These are phyloP conservation scores for Colletotrichum navitas DNA, from an alignment of 2,329 filamentous ascomycete species.

Conservation along the genomic window DNA sequence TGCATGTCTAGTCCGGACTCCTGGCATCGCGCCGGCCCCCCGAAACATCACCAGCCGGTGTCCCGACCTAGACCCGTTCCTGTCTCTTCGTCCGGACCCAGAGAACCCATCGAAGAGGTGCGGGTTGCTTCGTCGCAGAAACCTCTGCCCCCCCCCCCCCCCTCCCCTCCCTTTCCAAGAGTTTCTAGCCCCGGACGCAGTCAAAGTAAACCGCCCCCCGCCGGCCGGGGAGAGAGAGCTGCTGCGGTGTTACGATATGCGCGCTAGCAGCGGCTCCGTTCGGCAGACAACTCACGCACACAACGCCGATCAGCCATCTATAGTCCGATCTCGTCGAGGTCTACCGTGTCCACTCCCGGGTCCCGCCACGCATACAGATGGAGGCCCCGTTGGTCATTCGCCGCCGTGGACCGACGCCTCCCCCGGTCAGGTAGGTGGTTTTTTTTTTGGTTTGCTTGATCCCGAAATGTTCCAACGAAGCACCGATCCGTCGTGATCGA, in stretches of 20 bases:
- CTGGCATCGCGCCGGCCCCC: conserved; percentile 8
- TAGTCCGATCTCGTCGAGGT: conserved; percentile 31
- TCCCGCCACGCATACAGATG: conserved; percentile 23
- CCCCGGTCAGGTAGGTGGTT: background rate
- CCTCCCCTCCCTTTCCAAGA: background rate
- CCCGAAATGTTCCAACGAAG: background rate
- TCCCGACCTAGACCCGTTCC: conserved; percentile 10
- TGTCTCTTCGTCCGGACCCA: conserved; percentile 3
- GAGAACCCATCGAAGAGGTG: background rate
- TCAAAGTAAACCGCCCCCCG: background rate
- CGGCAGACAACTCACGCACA: background rate
- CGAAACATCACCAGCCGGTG: conserved; percentile 25
- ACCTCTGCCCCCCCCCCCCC: background rate
- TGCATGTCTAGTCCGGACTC: background rate
- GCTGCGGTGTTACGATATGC: background rate
- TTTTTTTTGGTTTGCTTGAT: background rate
- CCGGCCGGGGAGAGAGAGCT: background rate
- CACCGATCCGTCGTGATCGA: conserved; percentile 16
- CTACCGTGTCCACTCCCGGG: conserved; percentile 26
- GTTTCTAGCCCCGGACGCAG: conserved; percentile 12
- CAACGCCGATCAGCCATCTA: conserved; percentile 32
- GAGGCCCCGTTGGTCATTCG: conserved; percentile 5
- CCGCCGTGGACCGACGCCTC: conserved; percentile 26
- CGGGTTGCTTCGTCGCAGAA: background rate
- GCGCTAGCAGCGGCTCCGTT: conserved; percentile 7